Evolutionary conservation across 257 asterid genomes (phyloP).

Genomic region (Paraleonurus japonicus): DNA sequence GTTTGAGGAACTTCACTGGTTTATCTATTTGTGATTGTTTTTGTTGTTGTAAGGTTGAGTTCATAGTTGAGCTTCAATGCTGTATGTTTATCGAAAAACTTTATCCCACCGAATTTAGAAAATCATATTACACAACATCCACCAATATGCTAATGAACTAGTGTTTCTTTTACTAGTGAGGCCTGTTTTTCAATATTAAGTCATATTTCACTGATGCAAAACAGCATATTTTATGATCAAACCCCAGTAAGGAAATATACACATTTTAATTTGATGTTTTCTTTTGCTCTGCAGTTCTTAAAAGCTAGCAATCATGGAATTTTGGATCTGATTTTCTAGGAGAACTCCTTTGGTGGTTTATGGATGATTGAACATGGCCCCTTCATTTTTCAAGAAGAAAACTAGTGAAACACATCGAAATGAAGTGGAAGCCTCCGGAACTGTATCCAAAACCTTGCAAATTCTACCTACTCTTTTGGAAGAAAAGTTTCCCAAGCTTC

Average conservation of each 20-base stretch:
- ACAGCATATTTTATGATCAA: background rate
- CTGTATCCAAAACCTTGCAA: constrained; percentile 43
- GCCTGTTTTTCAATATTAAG: background rate
- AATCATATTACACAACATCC: background rate
- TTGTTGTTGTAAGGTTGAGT: background rate
- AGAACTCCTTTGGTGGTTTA: constrained; percentile 19
- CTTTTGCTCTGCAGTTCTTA: constrained; percentile 8
- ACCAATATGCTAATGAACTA: background rate
- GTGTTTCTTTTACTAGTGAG: background rate
- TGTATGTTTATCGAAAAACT: background rate
- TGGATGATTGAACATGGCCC: constrained; percentile 49
- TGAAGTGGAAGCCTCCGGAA: constrained; percentile 48
- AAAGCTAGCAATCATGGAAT: constrained; percentile 17
- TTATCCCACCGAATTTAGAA: background rate
- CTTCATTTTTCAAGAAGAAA: constrained; percentile 54
- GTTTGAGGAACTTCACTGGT: background rate
- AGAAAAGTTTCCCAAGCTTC: constrained; percentile 48
- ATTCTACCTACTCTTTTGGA: constrained; percentile 42
- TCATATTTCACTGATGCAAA: background rate
- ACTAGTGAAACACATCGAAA: constrained; percentile 36
- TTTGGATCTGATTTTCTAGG: background rate
- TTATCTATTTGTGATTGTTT: background rate
- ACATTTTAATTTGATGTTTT: background rate
- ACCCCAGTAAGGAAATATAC: background rate
- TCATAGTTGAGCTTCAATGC: constrained; percentile 15